These are phyloP conservation scores for Ustilago trichophora DNA, from an alignment of 1,284 basidiomycete species.

Conservation along the genomic window DNA sequence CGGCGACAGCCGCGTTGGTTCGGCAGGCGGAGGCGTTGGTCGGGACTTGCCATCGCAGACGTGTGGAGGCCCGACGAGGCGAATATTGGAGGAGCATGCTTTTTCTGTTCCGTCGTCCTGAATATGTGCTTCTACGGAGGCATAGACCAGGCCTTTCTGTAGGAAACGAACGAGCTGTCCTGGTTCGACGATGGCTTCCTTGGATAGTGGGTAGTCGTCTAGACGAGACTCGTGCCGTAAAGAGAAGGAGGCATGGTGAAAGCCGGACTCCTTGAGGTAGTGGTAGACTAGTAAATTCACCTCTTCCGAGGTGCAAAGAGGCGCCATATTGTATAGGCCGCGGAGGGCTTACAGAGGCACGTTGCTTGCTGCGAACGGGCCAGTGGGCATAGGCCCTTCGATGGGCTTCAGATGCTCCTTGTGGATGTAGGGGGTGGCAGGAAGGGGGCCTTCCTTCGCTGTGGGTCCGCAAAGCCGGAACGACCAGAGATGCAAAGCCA, in stretches of 20 bases:
- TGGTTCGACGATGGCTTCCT: slow-evolving; percentile 62
- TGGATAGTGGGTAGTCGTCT: slow-evolving; percentile 60
- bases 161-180: slow-evolving; percentile 59
- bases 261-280: slow-evolving; percentile 65
- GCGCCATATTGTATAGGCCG: slow-evolving; percentile 27
- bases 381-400: slow-evolving; percentile 1
- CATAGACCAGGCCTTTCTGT: slow-evolving; percentile 64
- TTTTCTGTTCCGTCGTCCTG: slow-evolving; percentile 57
- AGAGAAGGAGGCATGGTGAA: slow-evolving; percentile 60
- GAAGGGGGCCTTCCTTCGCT: too few relatives aligned
- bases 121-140: slow-evolving; percentile 60
- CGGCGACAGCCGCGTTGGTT: slow-evolving; percentile 45
- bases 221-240: slow-evolving; percentile 63
- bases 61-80: slow-evolving; percentile 57
- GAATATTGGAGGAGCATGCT: slow-evolving; percentile 56
- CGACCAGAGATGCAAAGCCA: too few relatives aligned
- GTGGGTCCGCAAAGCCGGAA: too few relatives aligned
- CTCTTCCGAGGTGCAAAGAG: slow-evolving; percentile 60
- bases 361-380: background rate
- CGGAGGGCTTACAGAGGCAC: background rate
- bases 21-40: slow-evolving; percentile 27
- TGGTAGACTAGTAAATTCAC: slow-evolving; percentile 65
- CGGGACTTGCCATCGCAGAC: slow-evolving; percentile 57
- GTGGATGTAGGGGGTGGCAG: too few relatives aligned
- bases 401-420: background rate